A percentile compares a stretch with the other conserved stretches of the same genome.
These are phyloP conservation scores for Fusarium humuli DNA, from an alignment of 2,329 filamentous ascomycete genomes.

Conservation along the genomic window DNA sequence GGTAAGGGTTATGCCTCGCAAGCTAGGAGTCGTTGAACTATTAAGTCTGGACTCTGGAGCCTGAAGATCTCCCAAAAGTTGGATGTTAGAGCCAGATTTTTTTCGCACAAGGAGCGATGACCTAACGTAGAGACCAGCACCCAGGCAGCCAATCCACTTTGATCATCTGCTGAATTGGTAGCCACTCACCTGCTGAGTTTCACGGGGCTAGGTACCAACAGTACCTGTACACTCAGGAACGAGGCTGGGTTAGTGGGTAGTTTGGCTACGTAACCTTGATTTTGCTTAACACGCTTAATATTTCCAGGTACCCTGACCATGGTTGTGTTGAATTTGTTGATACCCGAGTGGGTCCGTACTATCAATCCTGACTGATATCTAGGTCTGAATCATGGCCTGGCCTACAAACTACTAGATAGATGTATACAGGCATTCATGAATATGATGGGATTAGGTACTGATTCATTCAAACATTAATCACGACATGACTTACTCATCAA, in stretches of 20 bases:
- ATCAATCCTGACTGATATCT: slow-evolving; percentile 7
- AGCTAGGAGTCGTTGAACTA: slow-evolving; percentile 40
- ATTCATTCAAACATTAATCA: background rate
- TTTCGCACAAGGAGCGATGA: slow-evolving; percentile 47
- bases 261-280: slow-evolving; percentile 28
- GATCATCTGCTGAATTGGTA: background rate
- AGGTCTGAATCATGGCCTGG: slow-evolving; percentile 12
- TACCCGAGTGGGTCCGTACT: slow-evolving; percentile 27
- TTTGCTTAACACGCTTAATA: slow-evolving; percentile 7
- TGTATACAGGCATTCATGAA: background rate
- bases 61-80: slow-evolving; percentile 45
- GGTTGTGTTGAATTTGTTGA: background rate
- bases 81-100: slow-evolving; percentile 51
- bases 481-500: background rate
- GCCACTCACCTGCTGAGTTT: background rate
- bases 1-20: slow-evolving; percentile 34
- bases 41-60: slow-evolving; percentile 37
- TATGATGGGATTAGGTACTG: background rate
- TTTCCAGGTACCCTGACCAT: slow-evolving; percentile 15
- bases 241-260: background rate
- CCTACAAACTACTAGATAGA: background rate
- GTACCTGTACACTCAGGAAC: background rate
- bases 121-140: slow-evolving; percentile 30
- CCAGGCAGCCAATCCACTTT: slow-evolving; percentile 30
- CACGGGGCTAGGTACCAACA: background rate